These are phyloP conservation scores for Phialocephala subalpina DNA, from an alignment of 2,329 filamentous ascomycete genomes.

Conservation along the genomic window DNA sequence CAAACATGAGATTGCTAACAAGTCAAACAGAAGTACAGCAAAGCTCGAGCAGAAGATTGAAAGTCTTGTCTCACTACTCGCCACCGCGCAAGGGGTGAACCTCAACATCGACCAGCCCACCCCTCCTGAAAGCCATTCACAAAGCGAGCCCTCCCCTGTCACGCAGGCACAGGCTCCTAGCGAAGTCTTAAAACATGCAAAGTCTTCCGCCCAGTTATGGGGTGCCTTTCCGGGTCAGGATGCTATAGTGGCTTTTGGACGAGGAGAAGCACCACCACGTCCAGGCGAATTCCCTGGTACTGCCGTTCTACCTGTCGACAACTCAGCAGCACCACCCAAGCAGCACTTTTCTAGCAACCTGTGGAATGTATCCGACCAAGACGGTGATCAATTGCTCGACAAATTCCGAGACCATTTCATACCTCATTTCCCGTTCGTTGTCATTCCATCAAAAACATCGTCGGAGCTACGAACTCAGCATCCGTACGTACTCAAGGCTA, in stretches of 20 bases:
- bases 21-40: constrained; percentile 26
- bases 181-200: neutral
- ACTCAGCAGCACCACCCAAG: neutral
- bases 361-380: constrained; percentile 4
- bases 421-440: constrained; percentile 33
- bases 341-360: neutral
- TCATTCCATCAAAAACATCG: constrained; percentile 25
- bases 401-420: constrained; percentile 29
- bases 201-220: neutral
- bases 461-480: constrained; percentile 25
- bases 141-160: constrained; percentile 19
- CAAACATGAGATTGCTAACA: neutral
- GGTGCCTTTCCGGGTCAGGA: neutral
- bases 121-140: constrained; percentile 17
- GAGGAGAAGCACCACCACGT: neutral
- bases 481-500: constrained; percentile 33
- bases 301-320: neutral
- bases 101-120: constrained; percentile 20
- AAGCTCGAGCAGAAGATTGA: constrained; percentile 37
- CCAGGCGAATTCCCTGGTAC: neutral
- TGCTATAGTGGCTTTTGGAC: neutral
- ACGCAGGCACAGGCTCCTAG: neutral
- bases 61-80: constrained; percentile 36
- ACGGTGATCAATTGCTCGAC: constrained; percentile 24
- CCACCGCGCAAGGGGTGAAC: constrained; percentile 24